These are phyloP conservation scores for Suillus subluteus DNA, from an alignment of 768 basidiomycete genomes.

Conservation along the genomic window DNA sequence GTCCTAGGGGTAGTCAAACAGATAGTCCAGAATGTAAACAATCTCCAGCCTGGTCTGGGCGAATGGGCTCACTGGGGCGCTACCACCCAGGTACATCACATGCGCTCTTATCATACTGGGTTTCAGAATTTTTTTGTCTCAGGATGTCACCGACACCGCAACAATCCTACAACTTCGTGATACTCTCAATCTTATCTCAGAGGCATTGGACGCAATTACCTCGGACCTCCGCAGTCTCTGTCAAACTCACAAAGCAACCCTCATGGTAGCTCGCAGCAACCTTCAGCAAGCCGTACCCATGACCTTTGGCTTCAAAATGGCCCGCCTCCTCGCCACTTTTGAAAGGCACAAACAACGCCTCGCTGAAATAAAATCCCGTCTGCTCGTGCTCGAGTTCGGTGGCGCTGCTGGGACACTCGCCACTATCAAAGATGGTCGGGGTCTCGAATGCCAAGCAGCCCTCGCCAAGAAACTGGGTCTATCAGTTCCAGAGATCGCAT, in stretches of 20 bases:
- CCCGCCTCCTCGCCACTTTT: conserved; percentile 47
- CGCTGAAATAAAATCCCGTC: conserved; percentile 38
- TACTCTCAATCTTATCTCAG: conserved; percentile 39
- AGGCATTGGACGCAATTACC: conserved; percentile 34
- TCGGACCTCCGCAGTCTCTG: conserved; percentile 34
- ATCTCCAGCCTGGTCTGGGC: conserved; percentile 37
- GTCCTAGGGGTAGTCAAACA: conserved; percentile 49
- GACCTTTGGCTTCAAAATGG: conserved; percentile 50
- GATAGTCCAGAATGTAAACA: conserved; percentile 43
- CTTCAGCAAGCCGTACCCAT: conserved; percentile 54
- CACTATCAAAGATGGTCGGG: conserved; percentile 42
- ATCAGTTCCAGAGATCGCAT: conserved; percentile 31
- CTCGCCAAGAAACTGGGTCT: conserved; percentile 26
- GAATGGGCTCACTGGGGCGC: conserved; percentile 55
- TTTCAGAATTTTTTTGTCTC: conserved; percentile 13
- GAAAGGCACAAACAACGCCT: conserved; percentile 43
- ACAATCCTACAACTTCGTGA: conserved; percentile 46
- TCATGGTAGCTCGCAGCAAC: conserved; percentile 51
- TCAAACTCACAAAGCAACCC: conserved; percentile 38
- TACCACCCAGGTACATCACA: conserved; percentile 45
- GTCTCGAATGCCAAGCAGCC: conserved; percentile 28
- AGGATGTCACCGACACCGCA: conserved; percentile 55
- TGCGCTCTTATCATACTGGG: conserved; percentile 1
- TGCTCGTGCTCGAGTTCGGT: conserved; percentile 47
- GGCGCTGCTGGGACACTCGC: conserved; percentile 52